Evolutionary conservation across 306 rosid genomes (phyloP).

Genomic region (Abrus precatorius): DNA sequence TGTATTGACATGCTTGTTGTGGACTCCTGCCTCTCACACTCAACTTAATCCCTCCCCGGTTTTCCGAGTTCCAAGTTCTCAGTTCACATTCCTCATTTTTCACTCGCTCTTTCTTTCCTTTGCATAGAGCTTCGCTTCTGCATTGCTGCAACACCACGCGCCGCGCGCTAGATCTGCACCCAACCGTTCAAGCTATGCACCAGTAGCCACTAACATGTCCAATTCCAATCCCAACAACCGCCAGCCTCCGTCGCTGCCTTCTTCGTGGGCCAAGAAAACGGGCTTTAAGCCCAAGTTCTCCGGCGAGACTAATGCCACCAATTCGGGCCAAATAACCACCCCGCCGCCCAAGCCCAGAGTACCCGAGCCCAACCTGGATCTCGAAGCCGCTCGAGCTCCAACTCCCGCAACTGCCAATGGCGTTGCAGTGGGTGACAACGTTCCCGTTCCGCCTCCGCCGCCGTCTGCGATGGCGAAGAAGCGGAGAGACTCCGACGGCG

Average conservation of each 20-base stretch:
- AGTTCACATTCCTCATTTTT: background rate
- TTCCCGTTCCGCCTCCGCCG: slow-evolving; percentile 30
- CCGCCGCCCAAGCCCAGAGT: slow-evolving; percentile 55
- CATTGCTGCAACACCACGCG: slow-evolving; percentile 28
- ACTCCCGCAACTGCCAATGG: slow-evolving; percentile 54
- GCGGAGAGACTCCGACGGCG: slow-evolving; percentile 79
- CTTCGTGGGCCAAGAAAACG: slow-evolving; percentile 96
- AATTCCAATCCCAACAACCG: slow-evolving; percentile 41
- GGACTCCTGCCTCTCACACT: no score
- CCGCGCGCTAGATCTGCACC: slow-evolving; percentile 37
- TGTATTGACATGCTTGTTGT: no score
- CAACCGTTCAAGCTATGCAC: slow-evolving; percentile 26
- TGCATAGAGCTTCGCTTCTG: slow-evolving; percentile 25
- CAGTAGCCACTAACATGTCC: slow-evolving; percentile 33
- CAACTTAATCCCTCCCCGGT: no score
- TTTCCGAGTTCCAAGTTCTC: background rate
- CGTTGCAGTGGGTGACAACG: slow-evolving; percentile 44
- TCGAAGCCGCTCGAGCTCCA: slow-evolving; percentile 69
- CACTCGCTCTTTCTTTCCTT: background rate
- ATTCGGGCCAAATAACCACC: slow-evolving; percentile 68
- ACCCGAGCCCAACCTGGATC: slow-evolving; percentile 58
- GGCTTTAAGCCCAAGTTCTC: slow-evolving; percentile 94
- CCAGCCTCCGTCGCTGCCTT: slow-evolving; percentile 60
- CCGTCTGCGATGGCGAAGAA: slow-evolving; percentile 59
- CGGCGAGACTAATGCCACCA: slow-evolving; percentile 79